Conservation (phyloP, 805 yeast genomes). For the Kazachstania taianensis region DNA sequence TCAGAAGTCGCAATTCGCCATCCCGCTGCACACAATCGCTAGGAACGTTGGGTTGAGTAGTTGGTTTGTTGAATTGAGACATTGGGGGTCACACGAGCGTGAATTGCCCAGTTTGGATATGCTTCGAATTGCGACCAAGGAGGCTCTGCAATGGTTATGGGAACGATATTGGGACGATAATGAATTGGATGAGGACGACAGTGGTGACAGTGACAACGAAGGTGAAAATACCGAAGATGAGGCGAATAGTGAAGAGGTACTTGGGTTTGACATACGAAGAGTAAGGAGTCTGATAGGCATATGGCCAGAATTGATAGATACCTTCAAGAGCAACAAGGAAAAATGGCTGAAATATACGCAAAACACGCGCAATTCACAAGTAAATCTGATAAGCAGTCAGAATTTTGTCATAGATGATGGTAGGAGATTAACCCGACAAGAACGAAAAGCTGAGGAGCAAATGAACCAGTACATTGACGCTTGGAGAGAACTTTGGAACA, state of each 20-base stretch:
- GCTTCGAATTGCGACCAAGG: slow-evolving; percentile 46
- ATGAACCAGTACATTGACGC: slow-evolving; percentile 9
- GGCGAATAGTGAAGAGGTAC: slow-evolving; percentile 2
- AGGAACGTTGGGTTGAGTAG: slow-evolving; percentile 57
- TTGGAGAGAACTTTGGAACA: slow-evolving; percentile 15
- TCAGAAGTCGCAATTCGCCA: slow-evolving; percentile 70
- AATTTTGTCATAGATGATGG: slow-evolving; percentile 33
- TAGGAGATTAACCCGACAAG: too few species aligned
- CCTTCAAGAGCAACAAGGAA: slow-evolving; percentile 5
- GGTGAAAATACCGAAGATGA: slow-evolving; percentile 1
- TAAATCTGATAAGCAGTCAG: slow-evolving; percentile 16
- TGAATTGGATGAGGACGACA: slow-evolving; percentile 16
- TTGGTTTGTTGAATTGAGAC: slow-evolving; percentile 81
- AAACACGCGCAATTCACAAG: slow-evolving; percentile 11
- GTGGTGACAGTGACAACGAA: slow-evolving; percentile 9
- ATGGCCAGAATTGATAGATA: slow-evolving; percentile 5
- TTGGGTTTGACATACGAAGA: slow-evolving; percentile 1
- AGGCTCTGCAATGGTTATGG: slow-evolving; percentile 69
- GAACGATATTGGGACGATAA: slow-evolving; percentile 57
- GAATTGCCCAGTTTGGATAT: slow-evolving; percentile 58
- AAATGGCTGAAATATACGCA: slow-evolving; percentile 4
- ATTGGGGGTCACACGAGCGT: slow-evolving; percentile 81
- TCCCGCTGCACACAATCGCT: slow-evolving; percentile 71
- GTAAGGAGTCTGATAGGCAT: slow-evolving; percentile 1
- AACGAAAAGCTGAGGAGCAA: slow-evolving; percentile 7